Conservation (phyloP, 192 early-diverging fungal genomes). For the Chytriomyces confervae region DNA sequence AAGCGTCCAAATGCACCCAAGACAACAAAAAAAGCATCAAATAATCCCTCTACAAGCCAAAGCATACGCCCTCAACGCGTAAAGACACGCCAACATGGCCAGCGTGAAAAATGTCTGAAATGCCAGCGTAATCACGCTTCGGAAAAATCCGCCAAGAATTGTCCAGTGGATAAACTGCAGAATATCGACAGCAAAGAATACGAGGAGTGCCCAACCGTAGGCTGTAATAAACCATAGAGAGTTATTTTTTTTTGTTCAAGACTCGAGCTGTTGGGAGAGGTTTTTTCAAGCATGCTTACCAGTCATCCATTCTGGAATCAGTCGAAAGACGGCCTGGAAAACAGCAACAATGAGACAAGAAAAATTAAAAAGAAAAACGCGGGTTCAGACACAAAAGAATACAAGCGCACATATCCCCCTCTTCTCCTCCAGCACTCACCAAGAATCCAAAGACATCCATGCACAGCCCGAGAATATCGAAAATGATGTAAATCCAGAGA, state of each 20-base stretch:
- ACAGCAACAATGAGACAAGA: not conserved
- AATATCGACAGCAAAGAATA: conserved; percentile 3
- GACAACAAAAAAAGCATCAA: too few species aligned
- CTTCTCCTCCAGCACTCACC: not conserved
- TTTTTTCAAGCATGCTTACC: too few species aligned
- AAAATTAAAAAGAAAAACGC: too few species aligned
- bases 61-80: conserved; percentile 24
- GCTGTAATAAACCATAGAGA: too few species aligned
- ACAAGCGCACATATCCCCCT: not conserved
- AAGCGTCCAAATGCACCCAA: too few species aligned
- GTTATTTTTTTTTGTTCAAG: too few species aligned
- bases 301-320: conserved; percentile 32
- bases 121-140: conserved; percentile 1
- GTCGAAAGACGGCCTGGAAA: conserved; percentile 22
- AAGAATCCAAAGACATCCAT: conserved; percentile 4
- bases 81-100: conserved; percentile 22
- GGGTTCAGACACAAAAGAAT: too few species aligned
- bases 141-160: conserved; percentile 11
- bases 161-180: conserved; percentile 7
- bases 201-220: conserved; percentile 17
- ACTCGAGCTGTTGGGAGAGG: not conserved
- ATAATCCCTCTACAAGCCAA: conserved; percentile 23
- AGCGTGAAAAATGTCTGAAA: conserved; percentile 23
- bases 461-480: conserved; percentile 8
- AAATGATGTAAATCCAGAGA: conserved; percentile 1